Conservation (phyloP, 1,284 basidiomycete genomes). For the Marasmius oreades region DNA sequence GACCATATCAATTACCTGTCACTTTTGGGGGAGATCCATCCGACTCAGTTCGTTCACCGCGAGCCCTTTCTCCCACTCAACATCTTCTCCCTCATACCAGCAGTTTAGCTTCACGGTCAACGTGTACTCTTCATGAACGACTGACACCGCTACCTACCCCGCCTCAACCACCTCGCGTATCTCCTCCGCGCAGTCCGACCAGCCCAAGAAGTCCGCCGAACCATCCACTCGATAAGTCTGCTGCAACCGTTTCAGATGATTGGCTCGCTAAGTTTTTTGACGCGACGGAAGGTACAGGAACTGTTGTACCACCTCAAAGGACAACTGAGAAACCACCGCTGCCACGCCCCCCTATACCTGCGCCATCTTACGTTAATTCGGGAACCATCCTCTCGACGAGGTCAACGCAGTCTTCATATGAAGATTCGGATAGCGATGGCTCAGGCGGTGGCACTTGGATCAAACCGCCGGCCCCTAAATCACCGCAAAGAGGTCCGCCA, state of each 20-base stretch:
- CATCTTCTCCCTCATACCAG: not conserved
- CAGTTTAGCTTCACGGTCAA: not conserved
- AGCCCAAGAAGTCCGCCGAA: constrained; percentile 40
- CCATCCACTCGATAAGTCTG: not conserved
- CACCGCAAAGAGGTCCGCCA: not conserved
- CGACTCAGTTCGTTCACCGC: not conserved
- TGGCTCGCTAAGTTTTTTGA: not conserved
- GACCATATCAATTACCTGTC: constrained; percentile 31
- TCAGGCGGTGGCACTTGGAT: constrained; percentile 31
- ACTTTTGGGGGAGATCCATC: too few species aligned
- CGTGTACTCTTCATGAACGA: constrained; percentile 18
- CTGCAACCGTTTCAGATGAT: not conserved
- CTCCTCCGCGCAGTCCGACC: constrained; percentile 58
- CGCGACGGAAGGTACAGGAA: not conserved
- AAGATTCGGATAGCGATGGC: constrained; percentile 46
- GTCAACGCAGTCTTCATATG: constrained; percentile 17
- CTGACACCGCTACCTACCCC: not conserved
- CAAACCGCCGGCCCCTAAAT: constrained; percentile 24
- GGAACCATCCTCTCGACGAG: constrained; percentile 22
- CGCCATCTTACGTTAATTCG: constrained; percentile 16
- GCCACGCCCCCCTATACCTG: constrained; percentile 19
- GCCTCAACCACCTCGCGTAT: constrained; percentile 22
- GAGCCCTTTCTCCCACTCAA: constrained; percentile 1
- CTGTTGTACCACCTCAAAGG: not conserved
- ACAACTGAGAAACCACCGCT: not conserved